These are phyloP conservation scores for Nicotiana noctiflora DNA, from an alignment of 257 asterid genomes.

Conservation along the genomic window DNA sequence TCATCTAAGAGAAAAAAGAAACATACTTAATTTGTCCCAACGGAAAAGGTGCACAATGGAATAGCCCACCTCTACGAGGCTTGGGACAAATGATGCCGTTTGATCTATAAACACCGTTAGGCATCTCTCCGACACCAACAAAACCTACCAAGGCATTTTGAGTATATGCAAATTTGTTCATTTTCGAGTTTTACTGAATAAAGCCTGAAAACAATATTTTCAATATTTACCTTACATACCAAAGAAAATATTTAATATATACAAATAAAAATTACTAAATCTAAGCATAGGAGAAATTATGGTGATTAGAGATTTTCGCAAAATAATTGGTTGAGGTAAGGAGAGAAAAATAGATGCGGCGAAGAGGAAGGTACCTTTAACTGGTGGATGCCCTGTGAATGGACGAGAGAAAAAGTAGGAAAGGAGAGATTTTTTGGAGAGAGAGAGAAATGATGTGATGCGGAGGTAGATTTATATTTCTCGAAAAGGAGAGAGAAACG, in stretches of 20 bases:
- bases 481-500: neutral
- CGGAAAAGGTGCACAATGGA: constrained; percentile 12
- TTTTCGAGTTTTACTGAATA: neutral
- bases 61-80: constrained; percentile 26
- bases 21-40: constrained; percentile 24
- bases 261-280: neutral
- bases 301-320: neutral
- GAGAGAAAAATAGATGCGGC: neutral
- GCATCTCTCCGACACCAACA: neutral
- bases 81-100: constrained; percentile 43
- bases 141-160: neutral
- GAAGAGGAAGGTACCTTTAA: neutral
- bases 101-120: neutral
- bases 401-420: neutral
- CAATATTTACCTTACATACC: neutral
- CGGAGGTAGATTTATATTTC: neutral
- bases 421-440: neutral
- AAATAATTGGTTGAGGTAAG: neutral
- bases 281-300: neutral
- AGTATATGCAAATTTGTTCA: neutral
- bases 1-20: neutral
- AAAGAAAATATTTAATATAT: neutral
- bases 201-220: neutral
- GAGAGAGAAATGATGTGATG: neutral
- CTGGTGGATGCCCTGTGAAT: neutral